Conservation (phyloP, 805 yeast species). For the Wickerhamiella musiphila region DNA sequence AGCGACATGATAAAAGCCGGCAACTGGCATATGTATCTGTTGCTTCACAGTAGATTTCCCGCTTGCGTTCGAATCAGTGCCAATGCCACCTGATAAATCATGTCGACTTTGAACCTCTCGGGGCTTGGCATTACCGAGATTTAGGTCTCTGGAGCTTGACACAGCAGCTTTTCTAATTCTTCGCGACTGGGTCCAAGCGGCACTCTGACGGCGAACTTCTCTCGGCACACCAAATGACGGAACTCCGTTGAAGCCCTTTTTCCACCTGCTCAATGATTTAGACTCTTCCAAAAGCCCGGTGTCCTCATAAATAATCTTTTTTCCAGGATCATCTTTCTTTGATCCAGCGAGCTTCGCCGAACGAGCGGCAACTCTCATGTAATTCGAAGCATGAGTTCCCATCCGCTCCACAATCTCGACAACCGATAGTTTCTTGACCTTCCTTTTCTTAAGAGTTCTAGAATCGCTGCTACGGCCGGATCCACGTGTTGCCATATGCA, state of each 20-base stretch:
- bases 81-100: background rate
- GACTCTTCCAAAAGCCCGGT: background rate
- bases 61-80: background rate
- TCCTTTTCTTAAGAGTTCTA: too few species aligned
- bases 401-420: background rate
- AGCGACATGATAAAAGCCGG: too few species aligned
- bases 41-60: too few species aligned
- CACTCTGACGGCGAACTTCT: background rate
- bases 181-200: too few species aligned
- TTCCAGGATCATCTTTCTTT: background rate
- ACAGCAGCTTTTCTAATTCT: too few species aligned
- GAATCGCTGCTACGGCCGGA: too few species aligned
- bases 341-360: background rate
- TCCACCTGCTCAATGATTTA: background rate
- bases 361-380: conserved; percentile 2
- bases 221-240: background rate
- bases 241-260: background rate
- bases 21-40: too few species aligned
- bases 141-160: too few species aligned
- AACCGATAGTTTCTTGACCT: background rate
- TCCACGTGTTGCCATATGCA: too few species aligned
- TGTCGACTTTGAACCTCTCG: background rate
- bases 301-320: background rate
- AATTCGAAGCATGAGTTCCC: conserved; percentile 2
- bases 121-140: background rate